These are phyloP conservation scores for Furcasterigmium furcatum DNA, from an alignment of 2,329 filamentous ascomycete species.

Conservation along the genomic window DNA sequence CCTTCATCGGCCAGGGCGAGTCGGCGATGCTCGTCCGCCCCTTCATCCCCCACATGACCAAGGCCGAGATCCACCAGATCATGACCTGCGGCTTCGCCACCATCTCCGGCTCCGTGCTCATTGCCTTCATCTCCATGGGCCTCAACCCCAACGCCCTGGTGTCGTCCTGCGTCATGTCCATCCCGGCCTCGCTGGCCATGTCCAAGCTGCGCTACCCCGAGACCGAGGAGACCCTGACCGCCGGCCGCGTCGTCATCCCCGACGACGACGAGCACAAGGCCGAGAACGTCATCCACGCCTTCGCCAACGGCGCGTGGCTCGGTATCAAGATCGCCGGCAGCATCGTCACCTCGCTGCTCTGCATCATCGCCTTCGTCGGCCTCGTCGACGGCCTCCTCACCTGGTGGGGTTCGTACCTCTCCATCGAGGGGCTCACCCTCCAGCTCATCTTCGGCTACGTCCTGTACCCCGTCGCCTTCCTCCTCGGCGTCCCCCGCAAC, in stretches of 20 bases:
- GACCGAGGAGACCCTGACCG: conserved; percentile 80
- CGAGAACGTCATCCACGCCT: conserved; percentile 80
- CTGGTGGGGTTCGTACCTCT: conserved; percentile 81
- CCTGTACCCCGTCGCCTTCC: conserved; percentile 74
- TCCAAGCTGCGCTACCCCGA: conserved; percentile 90
- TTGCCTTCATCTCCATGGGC: conserved; percentile 81
- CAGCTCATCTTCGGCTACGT: conserved; percentile 75
- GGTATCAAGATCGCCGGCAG: conserved; percentile 85
- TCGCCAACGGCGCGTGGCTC: conserved; percentile 80
- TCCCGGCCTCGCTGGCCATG: conserved; percentile 83
- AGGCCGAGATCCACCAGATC: conserved; percentile 86
- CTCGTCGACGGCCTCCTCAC: conserved; percentile 73
- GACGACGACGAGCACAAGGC: conserved; percentile 73
- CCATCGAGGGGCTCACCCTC: conserved; percentile 69
- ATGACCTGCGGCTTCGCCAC: conserved; percentile 93
- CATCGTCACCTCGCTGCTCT: conserved; percentile 76
- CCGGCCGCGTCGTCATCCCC: conserved; percentile 76
- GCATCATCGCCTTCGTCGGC: conserved; percentile 74
- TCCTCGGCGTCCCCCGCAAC: conserved; percentile 72
- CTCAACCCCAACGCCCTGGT: conserved; percentile 82
- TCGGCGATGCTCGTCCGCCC: conserved; percentile 89
- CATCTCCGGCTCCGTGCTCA: conserved; percentile 82
- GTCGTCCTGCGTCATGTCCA: conserved; percentile 93
- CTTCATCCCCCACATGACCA: conserved; percentile 80
- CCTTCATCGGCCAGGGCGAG: conserved; percentile 93